Base-by-base conservation (phyloP, 352 stramenopile species). In the Globisporangium irregulare region DNA sequence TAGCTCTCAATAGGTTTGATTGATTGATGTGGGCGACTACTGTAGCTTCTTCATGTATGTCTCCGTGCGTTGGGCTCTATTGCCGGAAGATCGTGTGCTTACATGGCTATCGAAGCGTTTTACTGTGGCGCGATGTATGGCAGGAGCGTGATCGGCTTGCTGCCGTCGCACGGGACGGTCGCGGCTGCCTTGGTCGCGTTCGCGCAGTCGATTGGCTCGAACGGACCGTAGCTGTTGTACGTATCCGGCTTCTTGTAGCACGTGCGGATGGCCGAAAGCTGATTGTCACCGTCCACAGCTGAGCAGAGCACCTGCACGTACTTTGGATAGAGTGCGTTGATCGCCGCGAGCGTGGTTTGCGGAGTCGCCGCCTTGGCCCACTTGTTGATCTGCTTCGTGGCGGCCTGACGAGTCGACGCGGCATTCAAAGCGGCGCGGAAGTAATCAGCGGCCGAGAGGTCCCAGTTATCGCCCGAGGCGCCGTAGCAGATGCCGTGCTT, bases 401-500 rank as follows among this genome's bases (percentile, higher is more conserved):
- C 76, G 10, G 62, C 41, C 24, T 70, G 69, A 43, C 86, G 62
- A 22, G 73, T 72, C 29, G 73, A 66, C 20, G 77, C 83, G 24
- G 76, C 78, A 48, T 82, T 84, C 25, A 93, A 67, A 20, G 80
- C 81, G 7, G 81, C 79, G 60, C 74, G 14, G 62, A 93, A 92
- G 80, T 93, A 93, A 63, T 78, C 82, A 24, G 84, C 80, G 0
- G 86, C 79, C 2, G 78, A 75, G 41, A 77, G 74, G 68, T 91
- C 79, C 27, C 79, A 81, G 71, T 94, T 77, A 20, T 75, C 73
- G 3, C 72, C 84, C 25, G 79, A 79, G 0, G 84, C 84, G 81
- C 75, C 91, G 69, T 89, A 94, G 79, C 87, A 94, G 56, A 93
- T 70, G 34, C 87, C 85, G 70, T 95, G 87, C 74, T 95, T 95